Percentiles rank a stretch among this genome's conserved stretches.
Evolutionary conservation across 805 yeast genomes (phyloP).

Genomic region (Maudiozyma pseudohumilis): DNA sequence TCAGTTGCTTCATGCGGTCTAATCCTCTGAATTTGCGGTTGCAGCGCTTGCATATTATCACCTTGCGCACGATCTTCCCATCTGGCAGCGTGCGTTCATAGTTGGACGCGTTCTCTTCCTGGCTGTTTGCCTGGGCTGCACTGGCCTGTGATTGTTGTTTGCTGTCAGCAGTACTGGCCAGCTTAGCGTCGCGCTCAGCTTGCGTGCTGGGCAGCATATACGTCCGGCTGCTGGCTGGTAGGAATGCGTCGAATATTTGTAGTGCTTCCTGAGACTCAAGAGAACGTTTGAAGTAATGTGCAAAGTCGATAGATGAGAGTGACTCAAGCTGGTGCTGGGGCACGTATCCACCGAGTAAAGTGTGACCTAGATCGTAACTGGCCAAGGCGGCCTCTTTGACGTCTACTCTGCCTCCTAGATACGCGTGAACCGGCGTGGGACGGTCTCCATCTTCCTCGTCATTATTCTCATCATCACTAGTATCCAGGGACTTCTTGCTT

Average conservation of each 20-base stretch:
- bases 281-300: constrained; percentile 24
- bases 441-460: constrained; percentile 5
- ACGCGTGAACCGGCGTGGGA: constrained; percentile 22
- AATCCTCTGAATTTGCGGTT: constrained; percentile 19
- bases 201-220: not conserved
- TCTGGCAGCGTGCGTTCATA: constrained; percentile 3
- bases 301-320: constrained; percentile 26
- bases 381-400: constrained; percentile 17
- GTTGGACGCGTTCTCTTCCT: not conserved
- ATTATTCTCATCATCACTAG: not conserved
- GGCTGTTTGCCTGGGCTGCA: not conserved
- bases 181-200: not conserved
- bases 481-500: constrained; percentile 4
- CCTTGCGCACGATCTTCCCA: constrained; percentile 16
- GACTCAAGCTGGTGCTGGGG: constrained; percentile 26
- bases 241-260: constrained; percentile 18
- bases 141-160: not conserved
- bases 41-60: constrained; percentile 21
- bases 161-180: not conserved
- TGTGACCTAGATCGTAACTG: constrained; percentile 23
- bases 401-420: constrained; percentile 24
- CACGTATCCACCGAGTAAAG: constrained; percentile 27
- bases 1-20: constrained; percentile 13
- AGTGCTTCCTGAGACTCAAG: constrained; percentile 24
- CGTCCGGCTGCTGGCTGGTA: not conserved